Base-by-base conservation (phyloP, 2,329 filamentous ascomycete genomes). In the Fusarium hostae region DNA sequence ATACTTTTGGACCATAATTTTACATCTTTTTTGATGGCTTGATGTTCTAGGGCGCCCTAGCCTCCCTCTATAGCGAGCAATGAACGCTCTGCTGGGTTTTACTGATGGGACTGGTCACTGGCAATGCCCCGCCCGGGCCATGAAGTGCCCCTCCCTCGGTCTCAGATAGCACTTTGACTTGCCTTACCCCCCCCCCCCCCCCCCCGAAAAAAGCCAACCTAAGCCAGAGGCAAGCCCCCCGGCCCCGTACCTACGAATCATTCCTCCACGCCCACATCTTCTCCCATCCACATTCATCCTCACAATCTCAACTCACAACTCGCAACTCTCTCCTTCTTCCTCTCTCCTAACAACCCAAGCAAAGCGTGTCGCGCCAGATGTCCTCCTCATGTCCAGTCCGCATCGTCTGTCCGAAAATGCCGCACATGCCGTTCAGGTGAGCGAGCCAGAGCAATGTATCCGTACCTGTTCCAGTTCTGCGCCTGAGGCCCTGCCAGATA, bases 381-480 rank as follows among this genome's bases (percentile, higher is more conserved):
- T 86, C 82, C 81, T 82, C 83, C 86, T 85, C 86, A 89, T 89
- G 87, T 88, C 86, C 82, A 86, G 80, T 79, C 82, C 83, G 82
- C 81, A 81, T 79, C 79, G 79, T 79, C 80, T 82, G 79, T 80
- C 81, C 82, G 85, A 86, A 86, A 85, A 87, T 88, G 85, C 85
- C 86, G 84, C 86, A 86, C 78, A 77, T 79, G 79, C 83, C 79
- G 82, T 80, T 79, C 78, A 80, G 78, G 79, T 86, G 81, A 85
- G 79, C 79, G 78, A 73, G 62, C 66, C 61, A 70, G 69, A 56
- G 34, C 62, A 62, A 64, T 65, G 63, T 65, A 40, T 50, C 15
- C 45, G 45, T 32, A 32, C 45, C 45, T 50, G 45, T 50, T 50
- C 45, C 55, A 54, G 45, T 57, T 39, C 40, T 39, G 41, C 35